Percentiles rank a stretch among this genome's conserved stretches.
Evolutionary conservation across 805 yeast genomes (phyloP).

Genomic region (Nakazawaea holstii): DNA sequence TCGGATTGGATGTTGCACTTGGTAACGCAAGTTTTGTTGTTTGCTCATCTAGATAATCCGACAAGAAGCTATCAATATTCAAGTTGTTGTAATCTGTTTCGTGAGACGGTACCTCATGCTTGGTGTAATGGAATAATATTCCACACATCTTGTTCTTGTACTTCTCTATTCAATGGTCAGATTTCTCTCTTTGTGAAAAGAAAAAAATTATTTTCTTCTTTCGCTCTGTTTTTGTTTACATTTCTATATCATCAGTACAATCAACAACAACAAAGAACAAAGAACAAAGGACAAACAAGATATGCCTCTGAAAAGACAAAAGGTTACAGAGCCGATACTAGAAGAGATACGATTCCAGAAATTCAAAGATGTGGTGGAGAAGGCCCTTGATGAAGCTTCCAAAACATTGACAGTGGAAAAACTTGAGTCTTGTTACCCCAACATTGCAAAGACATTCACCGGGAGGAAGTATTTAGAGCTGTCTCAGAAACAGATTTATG

Average conservation of each 20-base stretch:
- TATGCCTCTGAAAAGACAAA: slow-evolving; percentile 7
- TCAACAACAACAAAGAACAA: neutral
- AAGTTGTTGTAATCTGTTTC: slow-evolving; percentile 9
- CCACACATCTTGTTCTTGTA: slow-evolving; percentile 61
- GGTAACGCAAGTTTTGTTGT: slow-evolving; percentile 1
- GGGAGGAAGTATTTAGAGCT: slow-evolving; percentile 36
- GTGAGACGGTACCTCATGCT: neutral
- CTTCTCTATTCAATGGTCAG: too few relatives aligned
- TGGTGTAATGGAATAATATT: slow-evolving; percentile 34
- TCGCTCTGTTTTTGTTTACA: neutral
- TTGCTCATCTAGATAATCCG: slow-evolving; percentile 3
- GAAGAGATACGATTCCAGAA: slow-evolving; percentile 25
- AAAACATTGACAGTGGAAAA: slow-evolving; percentile 38
- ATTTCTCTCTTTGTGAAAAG: too few relatives aligned
- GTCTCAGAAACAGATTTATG: slow-evolving; percentile 39
- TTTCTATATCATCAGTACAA: neutral
- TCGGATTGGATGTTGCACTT: slow-evolving; percentile 16
- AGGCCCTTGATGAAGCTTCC: slow-evolving; percentile 35
- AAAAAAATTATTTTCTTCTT: neutral
- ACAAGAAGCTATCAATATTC: slow-evolving; percentile 9
- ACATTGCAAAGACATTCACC: slow-evolving; percentile 27
- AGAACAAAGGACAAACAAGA: neutral
- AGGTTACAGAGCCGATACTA: neutral
- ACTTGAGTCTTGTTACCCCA: slow-evolving; percentile 40
- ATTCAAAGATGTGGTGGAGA: slow-evolving; percentile 27